These are phyloP conservation scores for Curvularia hawaiiensis DNA, from an alignment of 2,329 filamentous ascomycete species.

Conservation along the genomic window DNA sequence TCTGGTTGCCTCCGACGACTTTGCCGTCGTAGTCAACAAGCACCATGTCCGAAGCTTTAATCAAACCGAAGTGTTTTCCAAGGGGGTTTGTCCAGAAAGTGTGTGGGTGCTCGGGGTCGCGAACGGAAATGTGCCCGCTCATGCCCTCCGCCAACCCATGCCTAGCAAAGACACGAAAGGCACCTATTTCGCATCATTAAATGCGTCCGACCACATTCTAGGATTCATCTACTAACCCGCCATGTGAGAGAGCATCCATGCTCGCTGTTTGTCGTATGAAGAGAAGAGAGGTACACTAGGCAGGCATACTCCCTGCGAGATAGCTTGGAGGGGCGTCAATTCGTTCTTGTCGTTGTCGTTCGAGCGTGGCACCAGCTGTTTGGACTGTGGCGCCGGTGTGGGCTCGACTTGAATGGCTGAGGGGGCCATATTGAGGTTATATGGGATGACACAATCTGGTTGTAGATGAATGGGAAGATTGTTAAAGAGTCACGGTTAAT, in stretches of 20 bases:
- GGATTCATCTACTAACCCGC: slow-evolving; percentile 43
- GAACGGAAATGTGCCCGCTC: slow-evolving; percentile 69
- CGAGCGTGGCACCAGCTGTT: slow-evolving; percentile 26
- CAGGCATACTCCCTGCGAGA: slow-evolving; percentile 54
- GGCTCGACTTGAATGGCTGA: slow-evolving; percentile 31
- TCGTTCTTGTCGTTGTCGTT: slow-evolving; percentile 33
- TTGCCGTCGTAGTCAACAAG: slow-evolving; percentile 67
- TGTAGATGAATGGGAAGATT: neutral
- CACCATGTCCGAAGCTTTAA: slow-evolving; percentile 70
- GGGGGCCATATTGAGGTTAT: slow-evolving; percentile 35
- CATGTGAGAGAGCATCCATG: slow-evolving; percentile 70
- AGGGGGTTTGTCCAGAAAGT: slow-evolving; percentile 74
- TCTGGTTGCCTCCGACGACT: slow-evolving; percentile 66
- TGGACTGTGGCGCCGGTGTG: slow-evolving; percentile 14
- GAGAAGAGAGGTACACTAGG: slow-evolving; percentile 63
- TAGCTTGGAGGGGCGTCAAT: slow-evolving; percentile 47
- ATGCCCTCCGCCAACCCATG: slow-evolving; percentile 72
- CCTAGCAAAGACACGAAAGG: slow-evolving; percentile 70
- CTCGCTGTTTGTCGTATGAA: slow-evolving; percentile 61
- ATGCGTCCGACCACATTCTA: neutral
- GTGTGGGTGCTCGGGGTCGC: slow-evolving; percentile 66
- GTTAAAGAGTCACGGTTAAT: neutral
- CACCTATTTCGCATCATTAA: slow-evolving; percentile 33
- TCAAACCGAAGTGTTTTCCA: slow-evolving; percentile 67
- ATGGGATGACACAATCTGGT: neutral